Percentiles rank a stretch among this genome's conserved stretches.
Conservation (phyloP, 352 stramenopile species). For the Peronospora belbahrii region DNA sequence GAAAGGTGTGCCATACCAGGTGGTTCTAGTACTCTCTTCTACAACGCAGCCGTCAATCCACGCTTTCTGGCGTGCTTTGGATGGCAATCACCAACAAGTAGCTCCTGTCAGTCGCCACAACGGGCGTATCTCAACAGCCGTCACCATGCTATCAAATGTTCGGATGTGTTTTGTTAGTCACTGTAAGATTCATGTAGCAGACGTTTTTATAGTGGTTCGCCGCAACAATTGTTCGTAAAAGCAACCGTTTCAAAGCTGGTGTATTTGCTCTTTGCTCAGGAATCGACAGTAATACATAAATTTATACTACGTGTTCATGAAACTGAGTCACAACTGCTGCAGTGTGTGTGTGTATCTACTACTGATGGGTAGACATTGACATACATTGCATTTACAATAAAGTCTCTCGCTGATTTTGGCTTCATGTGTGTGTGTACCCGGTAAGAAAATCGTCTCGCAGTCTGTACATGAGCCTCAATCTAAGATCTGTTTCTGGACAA, state of each 20-base stretch:
- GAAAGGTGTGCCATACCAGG: slow-evolving; percentile 12
- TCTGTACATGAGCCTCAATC: slow-evolving; percentile 4
- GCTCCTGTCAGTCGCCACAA: slow-evolving; percentile 11
- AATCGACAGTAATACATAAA: too few species aligned
- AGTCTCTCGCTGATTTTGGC: neutral
- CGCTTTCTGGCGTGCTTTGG: slow-evolving; percentile 4
- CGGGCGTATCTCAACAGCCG: slow-evolving; percentile 9
- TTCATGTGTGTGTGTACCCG: slow-evolving; percentile 1
- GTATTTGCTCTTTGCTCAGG: too few species aligned
- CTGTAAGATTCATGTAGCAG: too few species aligned
- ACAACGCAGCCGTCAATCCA: slow-evolving; percentile 4
- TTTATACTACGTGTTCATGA: too few species aligned
- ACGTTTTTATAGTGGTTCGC: neutral
- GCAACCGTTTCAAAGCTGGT: too few species aligned
- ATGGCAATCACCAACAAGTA: slow-evolving; percentile 16
- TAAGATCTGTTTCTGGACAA: slow-evolving; percentile 4
- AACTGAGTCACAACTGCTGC: too few species aligned
- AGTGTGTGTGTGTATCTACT: too few species aligned
- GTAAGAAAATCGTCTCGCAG: slow-evolving; percentile 13
- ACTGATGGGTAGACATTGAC: neutral
- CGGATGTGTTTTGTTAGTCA: neutral
- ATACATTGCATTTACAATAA: neutral
- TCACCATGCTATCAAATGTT: slow-evolving; percentile 3
- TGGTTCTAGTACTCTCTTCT: slow-evolving; percentile 7
- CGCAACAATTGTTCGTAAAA: neutral